Evolutionary conservation across 2,329 filamentous ascomycete species (phyloP).

Genomic region (Penicillium sp.): DNA sequence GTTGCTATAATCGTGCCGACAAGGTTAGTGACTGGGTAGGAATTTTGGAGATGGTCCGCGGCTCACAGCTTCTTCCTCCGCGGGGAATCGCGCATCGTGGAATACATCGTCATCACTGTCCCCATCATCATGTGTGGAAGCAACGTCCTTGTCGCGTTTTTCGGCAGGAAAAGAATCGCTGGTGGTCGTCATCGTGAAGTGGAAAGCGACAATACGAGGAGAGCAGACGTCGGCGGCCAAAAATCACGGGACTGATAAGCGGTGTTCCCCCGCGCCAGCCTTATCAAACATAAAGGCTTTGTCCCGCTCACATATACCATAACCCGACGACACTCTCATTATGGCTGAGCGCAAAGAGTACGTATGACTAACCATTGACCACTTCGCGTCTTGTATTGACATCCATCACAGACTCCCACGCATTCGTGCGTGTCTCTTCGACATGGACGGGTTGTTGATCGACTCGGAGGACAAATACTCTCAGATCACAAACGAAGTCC

Average conservation of each 20-base stretch:
- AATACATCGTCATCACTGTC: slow-evolving; percentile 42
- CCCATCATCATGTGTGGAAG: slow-evolving; percentile 11
- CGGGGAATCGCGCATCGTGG: slow-evolving; percentile 46
- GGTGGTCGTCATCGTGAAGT: neutral
- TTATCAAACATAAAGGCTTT: slow-evolving; percentile 8
- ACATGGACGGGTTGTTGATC: slow-evolving; percentile 97
- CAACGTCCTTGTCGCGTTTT: neutral
- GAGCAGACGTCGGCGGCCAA: slow-evolving; percentile 7
- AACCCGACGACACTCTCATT: neutral
- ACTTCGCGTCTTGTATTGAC: neutral
- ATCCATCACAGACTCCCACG: slow-evolving; percentile 63
- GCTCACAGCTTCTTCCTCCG: slow-evolving; percentile 50
- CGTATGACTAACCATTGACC: neutral
- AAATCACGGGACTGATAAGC: slow-evolving; percentile 24
- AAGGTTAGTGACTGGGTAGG: neutral
- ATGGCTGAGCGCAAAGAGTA: slow-evolving; percentile 1
- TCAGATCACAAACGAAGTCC: slow-evolving; percentile 75
- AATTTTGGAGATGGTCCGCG: neutral
- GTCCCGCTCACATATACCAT: neutral
- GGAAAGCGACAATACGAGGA: neutral
- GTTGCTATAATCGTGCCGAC: slow-evolving; percentile 47
- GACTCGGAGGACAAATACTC: slow-evolving; percentile 93
- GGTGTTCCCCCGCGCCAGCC: neutral
- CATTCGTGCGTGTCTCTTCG: slow-evolving; percentile 89
- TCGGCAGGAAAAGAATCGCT: slow-evolving; percentile 11